Evolutionary conservation across 2,329 filamentous ascomycete species (phyloP).

Genomic region (Hypoxylon sp.): DNA sequence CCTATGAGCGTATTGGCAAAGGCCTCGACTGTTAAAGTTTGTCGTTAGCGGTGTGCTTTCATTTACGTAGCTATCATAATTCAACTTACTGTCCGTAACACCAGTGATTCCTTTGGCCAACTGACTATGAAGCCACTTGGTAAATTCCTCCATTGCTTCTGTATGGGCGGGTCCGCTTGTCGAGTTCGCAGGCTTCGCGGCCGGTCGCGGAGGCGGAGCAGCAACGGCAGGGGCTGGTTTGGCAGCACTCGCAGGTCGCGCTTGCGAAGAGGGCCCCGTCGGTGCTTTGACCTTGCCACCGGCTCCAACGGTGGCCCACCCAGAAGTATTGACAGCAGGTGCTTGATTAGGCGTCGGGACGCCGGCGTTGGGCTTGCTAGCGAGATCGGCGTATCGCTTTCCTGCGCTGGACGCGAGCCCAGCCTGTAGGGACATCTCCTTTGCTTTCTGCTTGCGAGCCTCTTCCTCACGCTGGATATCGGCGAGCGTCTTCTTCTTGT

Average conservation of each 20-base stretch:
- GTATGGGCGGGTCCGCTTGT: constrained; percentile 62
- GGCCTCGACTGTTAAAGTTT: constrained; percentile 73
- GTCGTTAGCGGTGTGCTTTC: constrained; percentile 53
- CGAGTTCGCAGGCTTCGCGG: constrained; percentile 64
- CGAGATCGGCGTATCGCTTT: constrained; percentile 96
- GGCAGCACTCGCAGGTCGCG: constrained; percentile 62
- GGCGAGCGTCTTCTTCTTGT: constrained; percentile 88
- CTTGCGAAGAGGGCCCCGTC: constrained; percentile 67
- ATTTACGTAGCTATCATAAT: background rate
- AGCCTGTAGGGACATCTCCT: constrained; percentile 65
- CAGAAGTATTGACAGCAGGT: constrained; percentile 62
- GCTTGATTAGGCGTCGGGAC: constrained; percentile 59
- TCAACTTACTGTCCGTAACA: constrained; percentile 66
- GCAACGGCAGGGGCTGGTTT: constrained; percentile 60
- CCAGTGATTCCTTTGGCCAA: constrained; percentile 78
- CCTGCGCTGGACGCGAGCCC: constrained; percentile 67
- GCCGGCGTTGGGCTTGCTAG: constrained; percentile 74
- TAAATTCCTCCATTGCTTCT: constrained; percentile 88
- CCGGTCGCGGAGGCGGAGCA: constrained; percentile 65
- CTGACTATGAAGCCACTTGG: constrained; percentile 89
- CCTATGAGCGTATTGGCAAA: constrained; percentile 83
- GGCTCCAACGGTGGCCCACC: constrained; percentile 96
- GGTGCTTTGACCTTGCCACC: constrained; percentile 91
- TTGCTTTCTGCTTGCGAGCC: constrained; percentile 83
- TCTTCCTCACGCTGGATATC: constrained; percentile 99